phyloP scores from a whole-genome alignment of 2,329 filamentous ascomycete genomes.

The Clonostachys byssicola region DNA sequence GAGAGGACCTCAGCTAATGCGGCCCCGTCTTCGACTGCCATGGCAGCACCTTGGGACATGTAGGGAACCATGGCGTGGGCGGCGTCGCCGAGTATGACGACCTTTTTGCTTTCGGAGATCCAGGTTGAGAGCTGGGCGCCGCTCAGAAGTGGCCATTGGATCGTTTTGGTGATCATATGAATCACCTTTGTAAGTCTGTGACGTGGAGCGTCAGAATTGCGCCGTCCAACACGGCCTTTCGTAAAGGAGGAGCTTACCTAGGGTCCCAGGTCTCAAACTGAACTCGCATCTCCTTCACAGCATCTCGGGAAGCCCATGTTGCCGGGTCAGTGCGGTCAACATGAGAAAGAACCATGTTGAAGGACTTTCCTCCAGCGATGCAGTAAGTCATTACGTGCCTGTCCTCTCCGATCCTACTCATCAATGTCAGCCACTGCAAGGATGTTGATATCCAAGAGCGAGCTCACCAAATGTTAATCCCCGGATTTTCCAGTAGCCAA shows the following conservation, averaged over 20 bases:
- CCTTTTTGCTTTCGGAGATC: not conserved
- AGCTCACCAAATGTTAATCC: constrained; percentile 25
- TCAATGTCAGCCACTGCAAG: too few relatives aligned
- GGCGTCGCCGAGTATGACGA: not conserved
- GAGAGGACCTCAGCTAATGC: not conserved
- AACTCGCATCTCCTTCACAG: not conserved
- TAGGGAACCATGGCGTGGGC: not conserved
- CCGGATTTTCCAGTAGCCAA: constrained; percentile 31
- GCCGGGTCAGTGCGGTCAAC: constrained; percentile 24
- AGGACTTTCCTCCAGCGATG: constrained; percentile 32
- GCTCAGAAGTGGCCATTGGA: too few relatives aligned
- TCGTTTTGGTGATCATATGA: too few relatives aligned
- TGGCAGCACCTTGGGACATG: not conserved
- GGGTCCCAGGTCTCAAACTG: not conserved
- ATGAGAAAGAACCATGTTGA: constrained; percentile 41
- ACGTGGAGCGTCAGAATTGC: too few relatives aligned
- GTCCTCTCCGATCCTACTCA: constrained; percentile 24
- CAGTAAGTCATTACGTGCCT: constrained; percentile 39
- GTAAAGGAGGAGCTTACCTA: too few relatives aligned
- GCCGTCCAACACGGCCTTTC: too few relatives aligned
- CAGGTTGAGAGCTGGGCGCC: too few relatives aligned
- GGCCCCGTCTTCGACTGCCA: not conserved
- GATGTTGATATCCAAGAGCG: too few relatives aligned
- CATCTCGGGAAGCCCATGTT: constrained; percentile 11
- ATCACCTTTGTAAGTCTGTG: too few relatives aligned